These are phyloP conservation scores for Stachybotrys echinatus DNA, from an alignment of 2,329 filamentous ascomycete species.

Conservation along the genomic window DNA sequence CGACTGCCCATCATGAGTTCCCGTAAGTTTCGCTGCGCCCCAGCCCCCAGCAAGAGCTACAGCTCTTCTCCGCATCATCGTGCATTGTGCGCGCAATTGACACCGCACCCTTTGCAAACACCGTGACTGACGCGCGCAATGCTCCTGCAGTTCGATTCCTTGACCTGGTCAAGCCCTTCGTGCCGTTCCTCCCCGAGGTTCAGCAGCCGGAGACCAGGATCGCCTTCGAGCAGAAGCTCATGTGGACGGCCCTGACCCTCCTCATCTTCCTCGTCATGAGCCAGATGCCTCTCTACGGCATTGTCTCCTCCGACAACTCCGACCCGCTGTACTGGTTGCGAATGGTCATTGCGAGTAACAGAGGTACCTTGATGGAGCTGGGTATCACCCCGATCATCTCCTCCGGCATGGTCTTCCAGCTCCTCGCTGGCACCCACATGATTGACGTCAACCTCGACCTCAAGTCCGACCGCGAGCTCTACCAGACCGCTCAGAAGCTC, in stretches of 20 bases:
- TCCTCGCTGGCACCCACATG: slow-evolving; percentile 97
- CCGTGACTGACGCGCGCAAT: slow-evolving; percentile 18
- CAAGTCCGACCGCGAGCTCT: slow-evolving; percentile 98
- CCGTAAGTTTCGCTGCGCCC: slow-evolving; percentile 36
- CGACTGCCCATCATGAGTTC: slow-evolving; percentile 47
- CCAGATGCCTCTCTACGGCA: slow-evolving; percentile 98
- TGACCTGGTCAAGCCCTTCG: slow-evolving; percentile 98
- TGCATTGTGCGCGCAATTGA: slow-evolving; percentile 18
- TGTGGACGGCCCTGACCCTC: slow-evolving; percentile 91
- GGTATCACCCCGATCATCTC: slow-evolving; percentile 99
- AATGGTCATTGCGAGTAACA: slow-evolving; percentile 99
- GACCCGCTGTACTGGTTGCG: slow-evolving; percentile 99
- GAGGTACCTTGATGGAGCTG: slow-evolving; percentile 92
- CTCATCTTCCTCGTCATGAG: slow-evolving; percentile 99
- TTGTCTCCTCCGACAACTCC: slow-evolving; percentile 96
- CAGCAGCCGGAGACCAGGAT: slow-evolving; percentile 97
- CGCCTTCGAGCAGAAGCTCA: slow-evolving; percentile 97
- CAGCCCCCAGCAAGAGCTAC: neutral
- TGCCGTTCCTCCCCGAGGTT: slow-evolving; percentile 99
- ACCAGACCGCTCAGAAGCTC: slow-evolving; percentile 99
- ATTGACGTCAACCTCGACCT: slow-evolving; percentile 99
- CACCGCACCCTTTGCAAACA: neutral
- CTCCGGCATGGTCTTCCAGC: slow-evolving; percentile 99
- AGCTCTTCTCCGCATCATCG: slow-evolving; percentile 1
- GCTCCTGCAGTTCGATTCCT: slow-evolving; percentile 81